Evolutionary conservation across 163 green algal genomes (phyloP), one percentile per base, ranked within the genome.

Genomic region (Botryococcus braunii): DNA sequence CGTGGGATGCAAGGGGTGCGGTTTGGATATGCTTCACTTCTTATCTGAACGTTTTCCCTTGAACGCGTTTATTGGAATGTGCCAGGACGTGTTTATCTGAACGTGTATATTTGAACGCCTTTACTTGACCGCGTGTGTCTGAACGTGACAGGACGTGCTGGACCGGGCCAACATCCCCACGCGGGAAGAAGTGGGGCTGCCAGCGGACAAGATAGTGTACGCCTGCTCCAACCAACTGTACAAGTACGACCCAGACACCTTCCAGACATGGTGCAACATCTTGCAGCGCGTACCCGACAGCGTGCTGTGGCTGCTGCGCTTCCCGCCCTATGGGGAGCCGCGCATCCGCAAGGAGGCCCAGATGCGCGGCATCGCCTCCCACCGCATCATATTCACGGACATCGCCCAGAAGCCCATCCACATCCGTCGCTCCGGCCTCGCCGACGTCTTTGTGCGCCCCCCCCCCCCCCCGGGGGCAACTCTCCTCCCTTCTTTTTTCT

Each of bases 201-300:
- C 89, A 5, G 82, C 89, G 27, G 85, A 89, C 70, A 77, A 77
- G 59, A 77, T 95, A n/a, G 71, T 96, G 29, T 95, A 86, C 68
- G 72, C 74, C 48, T 96, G 89, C 83, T 80, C 76, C 74, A 96
- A 96, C 68, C 89, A 96, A 69, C 81, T 95, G 66, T 96, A 96
- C 85, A 96, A 96, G 80, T 89, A 88, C 62, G 87, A 94, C 77
- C 90, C 90, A 2, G 79, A 91, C 40, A 96, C 84, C 8, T 92
- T 96, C 65, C 65, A 48, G 63, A 82, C 77, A 13, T 96, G 90
- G 90, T 88, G 75, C 66, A 77, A 74, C 76, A 91, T 96, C 71
- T 78, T 96, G 36, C 61, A 73, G 36, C 70, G 81, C 37, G 90
- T 95, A 17, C 87, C 89, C 27, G 63, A 86, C 68, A 74, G 67